Evolutionary conservation across 116 monocot species (phyloP), one percentile per base, ranked within the genome.

Genomic region (Zostera marina): DNA sequence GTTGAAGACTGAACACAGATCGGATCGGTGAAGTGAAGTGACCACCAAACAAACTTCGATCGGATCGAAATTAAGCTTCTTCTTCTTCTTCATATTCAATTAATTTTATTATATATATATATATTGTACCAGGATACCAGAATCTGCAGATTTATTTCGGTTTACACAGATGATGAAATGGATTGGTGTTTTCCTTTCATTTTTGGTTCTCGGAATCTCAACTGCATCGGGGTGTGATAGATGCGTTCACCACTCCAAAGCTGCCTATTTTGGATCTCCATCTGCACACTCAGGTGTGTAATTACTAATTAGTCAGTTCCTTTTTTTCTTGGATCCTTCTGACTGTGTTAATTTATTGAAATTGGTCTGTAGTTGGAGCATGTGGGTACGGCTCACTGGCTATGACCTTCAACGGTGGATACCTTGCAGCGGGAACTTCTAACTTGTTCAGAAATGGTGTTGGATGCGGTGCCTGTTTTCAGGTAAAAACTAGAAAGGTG

Each of bases 371-470:
- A 74, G 81, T 38, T 51, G 85, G 85, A 12, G 77, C 78, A 12
- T 86, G 85, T 59, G 78, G 85, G 53, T 86, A 86, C 64, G 81
- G 81, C 16, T 32, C 74, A 52, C 60, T 73, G 77, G 75, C 78
- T 14, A 21, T 53, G 53, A 55, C 26, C 14, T 49, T 76, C 63
- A 73, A 73, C 63, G 81, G 75, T 9, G 77, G 74, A 3, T 70
- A 64, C 57, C 17, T 72, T 21, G 85, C 75, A 7, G 77, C 78
- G 9, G 78, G 58, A 14, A 55, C 58, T 24, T 63, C 75, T 42
- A 45, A 63, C 13, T 41, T 81, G 11, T 70, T 70, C 60, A 67
- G 78, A 57, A 72, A 67, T 7, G 85, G 85, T 0, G 58, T 75
- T 10, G 81, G 85, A 9, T 85, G 85, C 43, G 85, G 85, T 45